Conservation (phyloP, 2,329 filamentous ascomycete species). For the Cladosporium sp. region DNA sequence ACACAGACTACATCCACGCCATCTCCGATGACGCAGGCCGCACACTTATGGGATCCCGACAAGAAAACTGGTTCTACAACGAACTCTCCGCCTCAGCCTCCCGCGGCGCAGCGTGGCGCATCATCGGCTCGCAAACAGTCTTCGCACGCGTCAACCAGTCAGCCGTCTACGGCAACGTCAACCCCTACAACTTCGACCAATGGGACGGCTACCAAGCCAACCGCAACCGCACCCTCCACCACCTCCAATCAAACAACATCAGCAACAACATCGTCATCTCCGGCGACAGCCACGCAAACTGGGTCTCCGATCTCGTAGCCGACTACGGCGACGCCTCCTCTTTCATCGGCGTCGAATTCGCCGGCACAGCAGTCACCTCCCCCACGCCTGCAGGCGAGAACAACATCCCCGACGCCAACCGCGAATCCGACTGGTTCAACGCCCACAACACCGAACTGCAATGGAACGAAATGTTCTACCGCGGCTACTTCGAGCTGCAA, state of each 20-base stretch:
- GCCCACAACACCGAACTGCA: slow-evolving; percentile 56
- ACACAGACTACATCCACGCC: slow-evolving; percentile 38
- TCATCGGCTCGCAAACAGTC: slow-evolving; percentile 65
- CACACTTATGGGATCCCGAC: slow-evolving; percentile 23
- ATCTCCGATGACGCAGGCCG: slow-evolving; percentile 28
- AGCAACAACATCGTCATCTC: slow-evolving; percentile 66
- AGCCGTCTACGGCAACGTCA: slow-evolving; percentile 31
- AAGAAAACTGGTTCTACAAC: slow-evolving; percentile 49
- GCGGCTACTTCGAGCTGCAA: slow-evolving; percentile 64
- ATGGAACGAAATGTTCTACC: slow-evolving; percentile 66
- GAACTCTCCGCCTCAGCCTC: slow-evolving; percentile 36
- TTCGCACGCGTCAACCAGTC: slow-evolving; percentile 54
- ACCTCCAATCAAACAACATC: slow-evolving; percentile 58
- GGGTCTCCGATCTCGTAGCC: slow-evolving; percentile 39
- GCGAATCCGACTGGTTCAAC: slow-evolving; percentile 2
- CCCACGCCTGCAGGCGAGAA: slow-evolving; percentile 51
- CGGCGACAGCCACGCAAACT: slow-evolving; percentile 58
- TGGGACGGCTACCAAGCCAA: slow-evolving; percentile 65
- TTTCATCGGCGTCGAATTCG: slow-evolving; percentile 47
- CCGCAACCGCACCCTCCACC: slow-evolving; percentile 62
- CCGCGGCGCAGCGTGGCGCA: slow-evolving; percentile 61
- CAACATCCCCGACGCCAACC: slow-evolving; percentile 28
- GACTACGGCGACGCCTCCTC: slow-evolving; percentile 35
- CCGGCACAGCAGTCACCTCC: slow-evolving; percentile 60
- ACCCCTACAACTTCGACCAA: slow-evolving; percentile 48